phyloP scores from a whole-genome alignment of 2,329 filamentous ascomycete genomes.

The Colletotrichum plurivorum region DNA sequence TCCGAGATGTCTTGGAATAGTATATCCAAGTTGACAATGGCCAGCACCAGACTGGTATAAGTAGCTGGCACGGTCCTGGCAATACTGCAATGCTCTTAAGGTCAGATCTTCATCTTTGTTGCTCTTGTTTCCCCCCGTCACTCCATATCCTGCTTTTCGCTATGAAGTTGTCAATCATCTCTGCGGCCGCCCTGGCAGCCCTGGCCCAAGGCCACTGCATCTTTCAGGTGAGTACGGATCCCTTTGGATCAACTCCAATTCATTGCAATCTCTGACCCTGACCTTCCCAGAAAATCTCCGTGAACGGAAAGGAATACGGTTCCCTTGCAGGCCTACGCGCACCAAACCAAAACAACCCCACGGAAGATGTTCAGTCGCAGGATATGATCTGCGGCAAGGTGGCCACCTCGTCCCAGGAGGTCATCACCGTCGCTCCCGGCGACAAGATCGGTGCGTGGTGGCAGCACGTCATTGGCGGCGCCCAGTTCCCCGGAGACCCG shows the following conservation, averaged over 20 bases:
- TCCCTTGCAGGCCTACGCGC: constrained; percentile 37
- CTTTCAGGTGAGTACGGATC: constrained; percentile 23
- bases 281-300: constrained; percentile 26
- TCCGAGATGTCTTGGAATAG: too few species aligned
- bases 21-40: too few species aligned
- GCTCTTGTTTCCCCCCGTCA: neutral
- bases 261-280: neutral
- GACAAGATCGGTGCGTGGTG: constrained; percentile 67
- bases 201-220: constrained; percentile 29
- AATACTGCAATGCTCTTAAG: neutral
- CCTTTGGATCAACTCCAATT: neutral
- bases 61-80: too few species aligned
- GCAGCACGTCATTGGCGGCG: constrained; percentile 68
- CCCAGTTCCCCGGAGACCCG: constrained; percentile 62
- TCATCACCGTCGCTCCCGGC: constrained; percentile 65
- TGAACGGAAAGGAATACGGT: constrained; percentile 36
- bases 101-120: neutral
- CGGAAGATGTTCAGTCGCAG: constrained; percentile 62
- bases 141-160: neutral
- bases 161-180: constrained; percentile 15
- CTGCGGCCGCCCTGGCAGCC: neutral
- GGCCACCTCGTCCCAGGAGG: constrained; percentile 55
- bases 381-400: constrained; percentile 66
- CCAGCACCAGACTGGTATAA: too few species aligned
- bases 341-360: constrained; percentile 62